phyloP scores from a whole-genome alignment of 352 stramenopile genomes.

The Blastocystis sp. region DNA sequence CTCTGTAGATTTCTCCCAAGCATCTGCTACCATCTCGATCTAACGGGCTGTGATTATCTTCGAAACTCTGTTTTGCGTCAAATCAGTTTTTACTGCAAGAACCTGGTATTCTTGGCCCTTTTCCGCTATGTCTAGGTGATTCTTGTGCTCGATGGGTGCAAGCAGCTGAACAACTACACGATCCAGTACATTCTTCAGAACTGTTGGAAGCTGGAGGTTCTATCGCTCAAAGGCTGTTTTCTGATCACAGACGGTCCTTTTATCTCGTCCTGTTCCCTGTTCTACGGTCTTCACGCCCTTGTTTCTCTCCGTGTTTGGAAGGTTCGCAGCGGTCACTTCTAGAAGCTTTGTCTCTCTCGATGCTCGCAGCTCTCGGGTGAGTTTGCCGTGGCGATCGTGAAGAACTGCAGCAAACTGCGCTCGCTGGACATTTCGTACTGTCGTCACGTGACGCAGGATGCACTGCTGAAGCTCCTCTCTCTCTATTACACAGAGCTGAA shows the following conservation, averaged over 20 bases:
- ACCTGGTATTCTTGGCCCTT: neutral
- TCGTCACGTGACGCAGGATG: constrained; percentile 35
- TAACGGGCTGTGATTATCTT: constrained; percentile 43
- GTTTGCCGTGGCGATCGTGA: constrained; percentile 4
- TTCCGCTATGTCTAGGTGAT: neutral
- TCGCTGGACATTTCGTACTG: constrained; percentile 50
- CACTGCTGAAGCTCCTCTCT: constrained; percentile 16
- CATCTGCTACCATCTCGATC: constrained; percentile 34
- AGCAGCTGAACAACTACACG: constrained; percentile 35
- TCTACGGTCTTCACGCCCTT: constrained; percentile 54
- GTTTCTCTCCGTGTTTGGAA: neutral
- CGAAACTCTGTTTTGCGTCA: constrained; percentile 51
- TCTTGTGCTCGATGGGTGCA: constrained; percentile 36
- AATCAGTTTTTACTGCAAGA: constrained; percentile 60
- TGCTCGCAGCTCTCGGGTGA: constrained; percentile 46
- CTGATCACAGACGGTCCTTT: constrained; percentile 52
- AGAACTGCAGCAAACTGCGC: constrained; percentile 46
- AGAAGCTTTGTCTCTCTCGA: constrained; percentile 39
- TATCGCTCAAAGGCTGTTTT: constrained; percentile 31
- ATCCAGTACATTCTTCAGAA: constrained; percentile 52
- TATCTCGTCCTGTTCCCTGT: constrained; percentile 45
- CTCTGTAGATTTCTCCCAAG: constrained; percentile 47
- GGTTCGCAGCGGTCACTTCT: neutral
- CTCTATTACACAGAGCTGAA: constrained; percentile 13
- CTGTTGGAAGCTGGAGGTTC: constrained; percentile 41